A percentile compares a stretch with the other conserved stretches of the same genome.
These are phyloP conservation scores for Alternaria sp. DNA, from an alignment of 2,329 filamentous ascomycete species.

Conservation along the genomic window DNA sequence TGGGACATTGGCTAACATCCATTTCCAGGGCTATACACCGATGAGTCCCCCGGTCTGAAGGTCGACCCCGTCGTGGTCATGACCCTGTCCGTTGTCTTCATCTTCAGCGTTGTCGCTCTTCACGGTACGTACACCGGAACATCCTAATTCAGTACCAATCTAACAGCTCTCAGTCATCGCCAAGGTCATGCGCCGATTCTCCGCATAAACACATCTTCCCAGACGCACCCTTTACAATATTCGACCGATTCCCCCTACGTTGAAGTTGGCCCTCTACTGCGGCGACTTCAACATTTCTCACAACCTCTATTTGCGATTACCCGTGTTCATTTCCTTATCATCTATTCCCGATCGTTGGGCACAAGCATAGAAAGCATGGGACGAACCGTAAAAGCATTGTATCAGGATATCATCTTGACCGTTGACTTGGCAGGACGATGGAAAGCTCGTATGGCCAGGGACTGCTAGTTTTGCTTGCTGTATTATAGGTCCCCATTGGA, in stretches of 20 bases:
- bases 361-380: constrained; percentile 16
- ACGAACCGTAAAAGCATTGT: constrained; percentile 29
- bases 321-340: constrained; percentile 9
- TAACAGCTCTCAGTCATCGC: constrained; percentile 74
- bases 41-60: constrained; percentile 96
- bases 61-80: constrained; percentile 98
- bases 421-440: constrained; percentile 9
- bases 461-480: constrained; percentile 34
- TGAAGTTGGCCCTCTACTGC: constrained; percentile 27
- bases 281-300: constrained; percentile 17
- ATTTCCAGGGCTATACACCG: constrained; percentile 85
- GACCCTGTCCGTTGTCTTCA: constrained; percentile 95
- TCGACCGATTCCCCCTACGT: constrained; percentile 11
- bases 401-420: constrained; percentile 19
- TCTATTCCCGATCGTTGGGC: constrained; percentile 11
- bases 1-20: constrained; percentile 20
- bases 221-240: constrained; percentile 5
- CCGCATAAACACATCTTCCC: constrained; percentile 51
- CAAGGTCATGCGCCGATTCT: constrained; percentile 91
- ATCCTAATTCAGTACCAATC: neutral
- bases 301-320: constrained; percentile 7
- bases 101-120: constrained; percentile 96
- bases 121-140: constrained; percentile 73
- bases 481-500: constrained; percentile 42
- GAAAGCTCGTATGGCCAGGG: constrained; percentile 13